These are phyloP conservation scores for Suhomyces sp. DNA, from an alignment of 805 yeast species.

Conservation along the genomic window DNA sequence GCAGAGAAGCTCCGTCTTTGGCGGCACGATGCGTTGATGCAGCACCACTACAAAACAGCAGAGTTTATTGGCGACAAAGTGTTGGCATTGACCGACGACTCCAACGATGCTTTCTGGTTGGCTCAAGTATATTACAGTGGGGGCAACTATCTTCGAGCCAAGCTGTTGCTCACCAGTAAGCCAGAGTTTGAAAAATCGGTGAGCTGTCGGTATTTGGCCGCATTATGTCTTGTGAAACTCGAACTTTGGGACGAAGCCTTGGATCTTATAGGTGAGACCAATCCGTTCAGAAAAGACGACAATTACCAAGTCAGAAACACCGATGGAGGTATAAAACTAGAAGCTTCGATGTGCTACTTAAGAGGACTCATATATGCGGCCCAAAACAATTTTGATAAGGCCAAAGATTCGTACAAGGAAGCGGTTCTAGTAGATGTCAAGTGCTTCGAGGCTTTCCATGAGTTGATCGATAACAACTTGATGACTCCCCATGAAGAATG, in stretches of 20 bases:
- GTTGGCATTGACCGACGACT: conserved; percentile 75
- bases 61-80: conserved; percentile 91
- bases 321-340: conserved; percentile 85
- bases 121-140: conserved; percentile 83
- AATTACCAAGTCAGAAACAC: conserved; percentile 43
- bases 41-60: conserved; percentile 87
- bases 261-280: conserved; percentile 76
- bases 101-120: conserved; percentile 94
- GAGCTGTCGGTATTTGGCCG: conserved; percentile 78
- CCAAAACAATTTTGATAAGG: conserved; percentile 79
- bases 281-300: conserved; percentile 58
- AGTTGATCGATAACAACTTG: conserved; percentile 66
- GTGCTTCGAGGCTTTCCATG: conserved; percentile 90
- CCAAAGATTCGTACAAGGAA: conserved; percentile 82
- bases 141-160: conserved; percentile 77
- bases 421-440: conserved; percentile 86
- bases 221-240: conserved; percentile 66
- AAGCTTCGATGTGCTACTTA: conserved; percentile 80
- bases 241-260: conserved; percentile 86
- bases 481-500: conserved; percentile 85
- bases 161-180: conserved; percentile 59
- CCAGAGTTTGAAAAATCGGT: conserved; percentile 57
- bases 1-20: conserved; percentile 84
- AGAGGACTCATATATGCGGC: conserved; percentile 81
- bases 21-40: conserved; percentile 92